These are phyloP conservation scores for Torulaspora gathmanii DNA, from an alignment of 805 yeast species.

Conservation along the genomic window DNA sequence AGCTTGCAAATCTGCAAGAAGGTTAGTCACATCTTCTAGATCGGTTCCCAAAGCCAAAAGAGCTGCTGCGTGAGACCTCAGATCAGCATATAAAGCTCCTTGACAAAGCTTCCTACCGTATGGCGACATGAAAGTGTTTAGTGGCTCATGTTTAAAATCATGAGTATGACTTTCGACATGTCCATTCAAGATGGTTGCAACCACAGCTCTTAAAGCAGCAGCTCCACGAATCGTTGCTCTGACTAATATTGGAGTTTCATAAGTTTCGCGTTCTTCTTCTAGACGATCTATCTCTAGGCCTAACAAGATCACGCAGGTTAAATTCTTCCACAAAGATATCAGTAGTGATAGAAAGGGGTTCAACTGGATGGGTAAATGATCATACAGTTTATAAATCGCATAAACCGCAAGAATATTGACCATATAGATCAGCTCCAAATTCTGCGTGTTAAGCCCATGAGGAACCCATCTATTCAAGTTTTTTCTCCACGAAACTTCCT, in stretches of 20 bases:
- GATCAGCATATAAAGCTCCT: conserved; percentile 57
- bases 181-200: conserved; percentile 59
- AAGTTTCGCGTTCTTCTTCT: conserved; percentile 39
- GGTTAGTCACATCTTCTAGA: conserved; percentile 47
- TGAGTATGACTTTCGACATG: conserved; percentile 41
- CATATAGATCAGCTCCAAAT: conserved; percentile 45
- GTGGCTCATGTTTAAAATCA: conserved; percentile 56
- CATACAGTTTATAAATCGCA: conserved; percentile 43
- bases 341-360: conserved; percentile 62
- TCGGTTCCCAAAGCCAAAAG: conserved; percentile 47
- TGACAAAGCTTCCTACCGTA: conserved; percentile 56
- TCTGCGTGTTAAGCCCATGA: conserved; percentile 36
- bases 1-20: conserved; percentile 50
- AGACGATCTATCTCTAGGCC: conserved; percentile 60
- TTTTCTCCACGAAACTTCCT: conserved; percentile 27
- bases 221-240: conserved; percentile 55
- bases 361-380: conserved; percentile 34
- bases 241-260: conserved; percentile 44
- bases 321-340: conserved; percentile 60
- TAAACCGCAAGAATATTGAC: conserved; percentile 41
- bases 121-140: conserved; percentile 60
- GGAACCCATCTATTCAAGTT: conserved; percentile 38
- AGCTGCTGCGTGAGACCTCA: conserved; percentile 54
- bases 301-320: conserved; percentile 52
- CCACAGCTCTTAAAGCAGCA: conserved; percentile 55